These are phyloP conservation scores for Tephrocybe sp. DNA, from an alignment of 768 basidiomycete species.

Conservation along the genomic window DNA sequence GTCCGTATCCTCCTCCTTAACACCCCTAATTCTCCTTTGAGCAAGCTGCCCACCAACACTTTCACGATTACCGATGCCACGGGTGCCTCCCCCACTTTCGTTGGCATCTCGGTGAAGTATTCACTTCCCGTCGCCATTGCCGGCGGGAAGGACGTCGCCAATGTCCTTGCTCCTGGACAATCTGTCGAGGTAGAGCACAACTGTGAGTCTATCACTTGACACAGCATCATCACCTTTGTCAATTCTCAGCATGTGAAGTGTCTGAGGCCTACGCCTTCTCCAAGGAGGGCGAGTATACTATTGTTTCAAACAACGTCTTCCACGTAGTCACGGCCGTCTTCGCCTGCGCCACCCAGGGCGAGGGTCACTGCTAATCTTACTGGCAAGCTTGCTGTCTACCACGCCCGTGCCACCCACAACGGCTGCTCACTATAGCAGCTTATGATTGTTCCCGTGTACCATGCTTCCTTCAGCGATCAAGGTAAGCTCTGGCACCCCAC, in stretches of 20 bases:
- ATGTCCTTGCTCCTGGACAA: conserved; percentile 39
- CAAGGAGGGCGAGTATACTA: conserved; percentile 37
- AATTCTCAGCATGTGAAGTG: conserved; percentile 27
- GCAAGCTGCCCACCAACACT: conserved; percentile 39
- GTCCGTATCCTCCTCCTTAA: conserved; percentile 47
- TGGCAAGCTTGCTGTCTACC: conserved; percentile 38
- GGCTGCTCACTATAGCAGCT: no score
- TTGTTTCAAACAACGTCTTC: conserved; percentile 43
- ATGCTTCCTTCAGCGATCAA: no score
- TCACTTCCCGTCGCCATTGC: conserved; percentile 31
- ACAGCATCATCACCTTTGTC: not conserved
- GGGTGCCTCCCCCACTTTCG: conserved; percentile 39
- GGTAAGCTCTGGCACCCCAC: no score
- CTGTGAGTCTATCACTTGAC: conserved; percentile 27
- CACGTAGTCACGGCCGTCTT: conserved; percentile 36
- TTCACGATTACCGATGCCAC: conserved; percentile 36
- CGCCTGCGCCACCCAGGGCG: conserved; percentile 35
- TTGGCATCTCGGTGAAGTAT: conserved; percentile 45
- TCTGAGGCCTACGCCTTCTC: conserved; percentile 50
- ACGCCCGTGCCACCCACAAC: conserved; percentile 31
- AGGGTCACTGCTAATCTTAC: conserved; percentile 33
- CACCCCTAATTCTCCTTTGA: conserved; percentile 41
- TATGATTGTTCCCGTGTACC: no score
- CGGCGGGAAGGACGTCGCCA: conserved; percentile 29
- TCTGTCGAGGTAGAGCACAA: conserved; percentile 37